Evolutionary conservation across 2,329 filamentous ascomycete genomes (phyloP), one percentile per base, ranked within the genome.

Genomic region (Talaromyces sp.): DNA sequence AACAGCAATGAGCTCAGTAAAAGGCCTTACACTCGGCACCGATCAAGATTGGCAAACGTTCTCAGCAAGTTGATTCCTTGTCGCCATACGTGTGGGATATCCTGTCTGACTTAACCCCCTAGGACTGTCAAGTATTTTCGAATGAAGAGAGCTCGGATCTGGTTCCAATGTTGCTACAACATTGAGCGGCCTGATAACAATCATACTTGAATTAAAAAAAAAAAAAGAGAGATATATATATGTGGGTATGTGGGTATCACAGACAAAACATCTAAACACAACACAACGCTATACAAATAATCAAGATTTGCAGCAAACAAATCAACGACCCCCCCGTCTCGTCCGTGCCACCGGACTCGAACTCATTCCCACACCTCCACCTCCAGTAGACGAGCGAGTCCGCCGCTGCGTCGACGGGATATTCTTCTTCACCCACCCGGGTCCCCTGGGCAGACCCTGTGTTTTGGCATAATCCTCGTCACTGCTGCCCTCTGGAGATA

Each of bases 401-500:
- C 64, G 67, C 30, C 62, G 62, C 33, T 65, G 36, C n/a, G 33
- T 65, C 52, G 31, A 12, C n/a, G 54, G 58, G 5, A 57, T 55
- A 50, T 58, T 62, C 61, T 64, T 74, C 55, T 70, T 69, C 53
- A 72, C 69, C 72, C 70, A 73, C 5, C 71, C 68, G 4, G 68
- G 63, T 2, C 68, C 72, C 6, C 62, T 63, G 1, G 71, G 69
- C 23, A 75, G 68, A 7, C 66, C 67, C 28, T 69, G 67, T n/a
- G 68, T 67, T 27, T 59, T 66, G n/a, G 68, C 67, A 66, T 66
- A 73, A 27, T 73, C 71, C 23, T 68, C 61, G 40, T 73, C 73
- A 56, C 67, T 70, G n/a, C 67, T 69, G 2, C 59, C 68, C 9
- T 56, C 61, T 4, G 69, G 68, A 2, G 69, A 69, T 6, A 57